phyloP scores from a whole-genome alignment of 139 green algal species.

The Picochlorum sp. region DNA sequence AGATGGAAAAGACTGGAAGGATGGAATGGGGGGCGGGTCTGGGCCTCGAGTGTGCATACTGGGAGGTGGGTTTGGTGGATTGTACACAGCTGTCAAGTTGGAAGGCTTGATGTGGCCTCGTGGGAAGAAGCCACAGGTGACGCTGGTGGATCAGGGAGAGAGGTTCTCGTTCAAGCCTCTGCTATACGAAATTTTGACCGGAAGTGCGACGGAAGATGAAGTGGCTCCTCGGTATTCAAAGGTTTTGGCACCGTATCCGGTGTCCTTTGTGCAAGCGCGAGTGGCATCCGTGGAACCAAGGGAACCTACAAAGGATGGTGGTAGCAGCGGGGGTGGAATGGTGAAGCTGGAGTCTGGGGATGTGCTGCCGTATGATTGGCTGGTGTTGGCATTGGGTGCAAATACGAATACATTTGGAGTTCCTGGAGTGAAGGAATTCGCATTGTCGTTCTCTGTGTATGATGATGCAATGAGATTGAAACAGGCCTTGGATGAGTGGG shows the following conservation, averaged over 20 bases:
- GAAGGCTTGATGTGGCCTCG: slow-evolving; percentile 79
- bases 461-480: slow-evolving; percentile 50
- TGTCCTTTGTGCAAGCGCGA: slow-evolving; percentile 68
- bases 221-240: slow-evolving; percentile 79
- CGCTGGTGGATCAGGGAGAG: slow-evolving; percentile 85
- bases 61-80: slow-evolving; percentile 92
- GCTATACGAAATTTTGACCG: slow-evolving; percentile 94
- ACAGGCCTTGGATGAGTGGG: not conserved
- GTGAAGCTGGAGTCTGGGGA: slow-evolving; percentile 44
- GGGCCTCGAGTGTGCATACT: slow-evolving; percentile 78
- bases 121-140: slow-evolving; percentile 69
- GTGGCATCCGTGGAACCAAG: slow-evolving; percentile 21
- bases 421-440: slow-evolving; percentile 67
- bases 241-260: slow-evolving; percentile 73
- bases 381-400: slow-evolving; percentile 76
- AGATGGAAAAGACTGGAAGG: no score
- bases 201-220: slow-evolving; percentile 57
- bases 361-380: slow-evolving; percentile 73
- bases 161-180: slow-evolving; percentile 98
- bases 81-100: slow-evolving; percentile 92
- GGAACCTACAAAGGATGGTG: not conserved
- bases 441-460: slow-evolving; percentile 67
- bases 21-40: not conserved
- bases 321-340: slow-evolving; percentile 27
- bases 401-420: slow-evolving; percentile 51